Evolutionary conservation across 2,329 filamentous ascomycete species (phyloP), one percentile per base, ranked within the genome.

Genomic region (Lasiodiplodia gonubiensis): DNA sequence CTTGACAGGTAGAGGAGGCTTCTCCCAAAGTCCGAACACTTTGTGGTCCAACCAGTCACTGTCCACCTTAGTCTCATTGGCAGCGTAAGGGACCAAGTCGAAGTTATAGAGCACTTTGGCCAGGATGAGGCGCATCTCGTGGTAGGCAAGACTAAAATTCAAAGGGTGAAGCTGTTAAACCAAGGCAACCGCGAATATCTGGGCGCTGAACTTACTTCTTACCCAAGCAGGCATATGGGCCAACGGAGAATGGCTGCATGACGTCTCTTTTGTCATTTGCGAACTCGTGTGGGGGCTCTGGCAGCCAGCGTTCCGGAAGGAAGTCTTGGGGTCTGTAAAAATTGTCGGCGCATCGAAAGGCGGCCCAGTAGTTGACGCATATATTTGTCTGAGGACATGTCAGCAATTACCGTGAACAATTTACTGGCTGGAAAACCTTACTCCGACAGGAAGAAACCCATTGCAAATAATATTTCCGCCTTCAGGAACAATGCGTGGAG

Each of bases 161-260:
- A 18, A n/a, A 4, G 4, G 4, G 7, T 5, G 23, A 16, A 63
- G 49, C n/a, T n/a, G 4, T 4, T 51, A 4, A 21, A n/a, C 12
- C 12, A 11, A 16, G 18, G 30, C 11, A 10, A 30, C 16, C 14
- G n/a, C n/a, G n/a, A n/a, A n/a, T n/a, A n/a, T n/a, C n/a, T n/a
- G 30, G 70, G 10, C n/a, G 16, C 16, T 48, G 21, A 16, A 73
- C 75, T 69, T 71, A 77, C 76, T 78, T 78, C 68, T 76, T 78
- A 2, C 76, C 77, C 33, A 79, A 30, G 63, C 77, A 79, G 52
- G 78, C 74, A 23, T 82, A 73, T 0, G 80, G 74, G 0, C 83
- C 83, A 46, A 79, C 73, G 1, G 77, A 79, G 70, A 85, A 85
- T 0, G 82, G 74, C 23, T 83, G 78, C 14, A 82, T 67, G 18